Evolutionary conservation across 2,329 filamentous ascomycete genomes (phyloP), one percentile per base, ranked within the genome.

Genomic region (Bimuria novae-zelandiae): DNA sequence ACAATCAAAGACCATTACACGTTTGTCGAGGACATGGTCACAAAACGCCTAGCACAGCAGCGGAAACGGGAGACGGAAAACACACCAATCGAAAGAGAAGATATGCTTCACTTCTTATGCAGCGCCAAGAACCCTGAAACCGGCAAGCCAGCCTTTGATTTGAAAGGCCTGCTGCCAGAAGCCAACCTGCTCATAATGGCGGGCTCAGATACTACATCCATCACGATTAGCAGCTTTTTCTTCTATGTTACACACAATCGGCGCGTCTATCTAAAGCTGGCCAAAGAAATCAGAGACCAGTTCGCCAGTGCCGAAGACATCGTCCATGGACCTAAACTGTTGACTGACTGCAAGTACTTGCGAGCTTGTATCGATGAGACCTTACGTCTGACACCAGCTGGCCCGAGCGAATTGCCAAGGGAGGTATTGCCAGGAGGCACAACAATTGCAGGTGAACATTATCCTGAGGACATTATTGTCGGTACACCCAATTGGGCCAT

Each of bases 101-200:
- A 77, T 57, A 73, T 77, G 55, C 71, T 75, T 58, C 63, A 75
- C 53, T 66, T 78, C 64, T 63, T 76, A 7, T 62, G 72, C 42
- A 62, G 70, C 35, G 70, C 75, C 50, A 69, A 71, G 57, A 69
- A 80, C 63, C 70, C 73, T 3, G 62, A 76, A 46, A 74, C 74
- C 4, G 65, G 71, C 52, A 42, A 67, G 27, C 49, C 44, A 21
- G 64, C 71, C 29, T 65, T 73, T 61, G 54, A 63, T 35, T 45
- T 58, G 49, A 60, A 65, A 30, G 75, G 78, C 39, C 55, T 79
- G 11, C 73, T 70, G 58, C 51, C 53, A 4, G 60, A 63, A 35
- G 44, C 59, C 19, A 51, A 40, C 19, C 40, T 63, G 4, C 49
- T 63, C 7, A 52, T 59, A 7, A 47, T 59, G 40, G 59, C 59